Conservation (phyloP, 306 rosid genomes). For the Ceratonia siliqua region DNA sequence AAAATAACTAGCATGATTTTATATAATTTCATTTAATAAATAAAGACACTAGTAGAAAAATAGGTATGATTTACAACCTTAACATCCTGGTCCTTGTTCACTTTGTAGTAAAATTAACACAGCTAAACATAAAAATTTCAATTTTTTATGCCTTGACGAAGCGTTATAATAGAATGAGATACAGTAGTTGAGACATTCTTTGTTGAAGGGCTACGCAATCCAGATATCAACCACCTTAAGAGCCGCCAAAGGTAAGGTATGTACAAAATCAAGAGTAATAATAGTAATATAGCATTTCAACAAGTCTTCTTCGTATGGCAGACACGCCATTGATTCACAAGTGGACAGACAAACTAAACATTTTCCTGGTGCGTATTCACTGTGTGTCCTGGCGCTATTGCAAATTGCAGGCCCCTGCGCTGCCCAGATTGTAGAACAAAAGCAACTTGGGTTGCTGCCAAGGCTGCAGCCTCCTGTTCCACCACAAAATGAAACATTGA, state of each 20-base stretch:
- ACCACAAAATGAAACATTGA: slow-evolving; percentile 18
- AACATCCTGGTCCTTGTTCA: no score
- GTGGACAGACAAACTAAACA: slow-evolving; percentile 43
- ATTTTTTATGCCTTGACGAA: not conserved
- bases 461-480: slow-evolving; percentile 90
- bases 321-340: slow-evolving; percentile 25
- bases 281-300: slow-evolving; percentile 29
- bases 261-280: slow-evolving; percentile 38
- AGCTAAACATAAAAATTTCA: not conserved
- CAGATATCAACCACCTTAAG: slow-evolving; percentile 13
- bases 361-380: slow-evolving; percentile 59
- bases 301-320: slow-evolving; percentile 37
- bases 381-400: slow-evolving; percentile 69
- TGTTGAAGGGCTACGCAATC: not conserved
- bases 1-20: no score
- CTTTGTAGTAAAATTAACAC: not conserved
- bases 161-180: not conserved
- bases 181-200: not conserved
- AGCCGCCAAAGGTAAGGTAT: slow-evolving; percentile 29
- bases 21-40: no score
- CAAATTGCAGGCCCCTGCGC: slow-evolving; percentile 77
- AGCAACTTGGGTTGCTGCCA: slow-evolving; percentile 99
- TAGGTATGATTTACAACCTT: no score
- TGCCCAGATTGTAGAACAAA: slow-evolving; percentile 90
- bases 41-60: no score